phyloP scores from a whole-genome alignment of 495 filamentous ascomycete species.

The Hypomontagnella submonticulosa region DNA sequence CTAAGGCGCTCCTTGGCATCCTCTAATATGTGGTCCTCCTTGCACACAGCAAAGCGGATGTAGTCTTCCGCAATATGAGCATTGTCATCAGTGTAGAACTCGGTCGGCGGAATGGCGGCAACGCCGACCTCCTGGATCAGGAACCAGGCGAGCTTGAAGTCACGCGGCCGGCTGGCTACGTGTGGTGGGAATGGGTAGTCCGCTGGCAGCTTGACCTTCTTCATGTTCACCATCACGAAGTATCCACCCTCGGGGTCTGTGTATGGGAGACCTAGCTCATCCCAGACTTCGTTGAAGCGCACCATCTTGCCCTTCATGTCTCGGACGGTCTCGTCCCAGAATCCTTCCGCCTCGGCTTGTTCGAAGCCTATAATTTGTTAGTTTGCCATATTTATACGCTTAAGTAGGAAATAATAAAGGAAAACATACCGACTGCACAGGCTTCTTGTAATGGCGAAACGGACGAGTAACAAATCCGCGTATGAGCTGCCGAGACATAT shows the following conservation, averaged over 20 bases:
- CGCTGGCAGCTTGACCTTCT: conserved; percentile 80
- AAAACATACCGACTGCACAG: conserved; percentile 75
- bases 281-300: conserved; percentile 85
- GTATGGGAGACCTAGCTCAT: conserved; percentile 90
- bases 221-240: conserved; percentile 93
- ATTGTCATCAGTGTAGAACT: conserved; percentile 91
- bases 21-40: conserved; percentile 90
- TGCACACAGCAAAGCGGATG: conserved; percentile 95
- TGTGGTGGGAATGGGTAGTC: conserved; percentile 89
- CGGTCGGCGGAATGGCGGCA: conserved; percentile 93
- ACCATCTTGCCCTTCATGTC: conserved; percentile 94
- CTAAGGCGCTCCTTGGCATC: conserved; percentile 88
- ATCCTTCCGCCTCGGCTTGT: conserved; percentile 80
- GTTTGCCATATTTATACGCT: background rate
- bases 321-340: conserved; percentile 85
- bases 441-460: conserved; percentile 96
- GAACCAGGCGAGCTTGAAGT: conserved; percentile 96
- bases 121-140: conserved; percentile 95
- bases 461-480: conserved; percentile 93
- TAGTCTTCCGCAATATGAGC: conserved; percentile 90
- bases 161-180: conserved; percentile 83
- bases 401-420: too few relatives aligned
- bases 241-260: conserved; percentile 95
- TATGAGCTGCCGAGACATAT: conserved; percentile 92
- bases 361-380: conserved; percentile 71